A percentile compares a stretch with the other conserved stretches of the same genome.
Evolutionary conservation across 805 yeast genomes (phyloP).

Genomic region (Middelhovenomyces tepae): DNA sequence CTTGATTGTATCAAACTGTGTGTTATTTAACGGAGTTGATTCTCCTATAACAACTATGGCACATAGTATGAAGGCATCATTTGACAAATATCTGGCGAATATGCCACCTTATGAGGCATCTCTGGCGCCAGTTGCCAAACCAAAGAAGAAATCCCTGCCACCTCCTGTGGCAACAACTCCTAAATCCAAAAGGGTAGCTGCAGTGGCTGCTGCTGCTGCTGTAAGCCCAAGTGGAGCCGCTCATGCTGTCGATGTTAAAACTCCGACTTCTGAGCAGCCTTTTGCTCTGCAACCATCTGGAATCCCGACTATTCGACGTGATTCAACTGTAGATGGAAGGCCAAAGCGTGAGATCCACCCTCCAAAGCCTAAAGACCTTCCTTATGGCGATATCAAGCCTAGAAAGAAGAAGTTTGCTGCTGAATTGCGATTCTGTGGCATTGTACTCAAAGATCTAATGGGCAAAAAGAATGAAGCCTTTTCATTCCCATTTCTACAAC

Average conservation of each 20-base stretch:
- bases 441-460: constrained; percentile 69
- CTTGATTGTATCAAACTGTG: constrained; percentile 76
- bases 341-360: constrained; percentile 97
- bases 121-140: constrained; percentile 12
- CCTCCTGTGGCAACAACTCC: constrained; percentile 20
- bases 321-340: constrained; percentile 55
- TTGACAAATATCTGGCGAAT: constrained; percentile 85
- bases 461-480: constrained; percentile 77
- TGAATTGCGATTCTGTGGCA: constrained; percentile 79
- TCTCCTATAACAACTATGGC: constrained; percentile 89
- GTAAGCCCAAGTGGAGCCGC: constrained; percentile 24
- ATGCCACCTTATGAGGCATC: constrained; percentile 58
- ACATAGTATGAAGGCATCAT: constrained; percentile 78
- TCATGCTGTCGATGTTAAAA: constrained; percentile 6
- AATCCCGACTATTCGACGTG: constrained; percentile 62
- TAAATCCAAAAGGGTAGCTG: constrained; percentile 19
- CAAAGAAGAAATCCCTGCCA: constrained; percentile 15
- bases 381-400: constrained; percentile 77
- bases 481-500: constrained; percentile 84
- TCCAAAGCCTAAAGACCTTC: constrained; percentile 88
- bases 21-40: constrained; percentile 73
- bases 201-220: constrained; percentile 26
- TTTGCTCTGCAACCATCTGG: constrained; percentile 36
- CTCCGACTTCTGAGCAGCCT: constrained; percentile 10
- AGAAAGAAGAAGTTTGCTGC: constrained; percentile 85